Evolutionary conservation across 2,329 filamentous ascomycete genomes (phyloP).

Genomic region (Aspergillus proliferans): DNA sequence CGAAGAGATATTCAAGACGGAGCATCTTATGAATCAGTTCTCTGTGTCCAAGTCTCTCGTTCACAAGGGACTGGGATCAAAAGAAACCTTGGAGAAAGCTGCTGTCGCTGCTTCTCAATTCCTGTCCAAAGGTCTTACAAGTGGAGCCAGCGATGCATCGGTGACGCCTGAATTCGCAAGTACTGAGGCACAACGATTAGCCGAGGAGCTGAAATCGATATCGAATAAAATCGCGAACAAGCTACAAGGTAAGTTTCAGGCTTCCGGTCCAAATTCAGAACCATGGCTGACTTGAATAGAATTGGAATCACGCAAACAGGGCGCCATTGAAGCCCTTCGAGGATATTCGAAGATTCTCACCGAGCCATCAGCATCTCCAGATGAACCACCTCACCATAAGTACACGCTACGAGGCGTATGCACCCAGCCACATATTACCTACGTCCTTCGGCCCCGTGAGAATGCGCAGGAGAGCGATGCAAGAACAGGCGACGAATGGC

Average conservation of each 20-base stretch:
- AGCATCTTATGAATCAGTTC: constrained; percentile 25
- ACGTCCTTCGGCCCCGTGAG: constrained; percentile 43
- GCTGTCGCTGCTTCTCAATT: constrained; percentile 24
- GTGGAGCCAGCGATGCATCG: constrained; percentile 7
- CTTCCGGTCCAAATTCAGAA: too few species aligned
- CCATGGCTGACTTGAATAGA: constrained; percentile 21
- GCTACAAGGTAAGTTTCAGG: constrained; percentile 27
- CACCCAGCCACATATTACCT: constrained; percentile 52
- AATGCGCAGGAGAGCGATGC: constrained; percentile 16
- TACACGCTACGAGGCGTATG: constrained; percentile 56
- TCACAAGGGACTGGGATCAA: constrained; percentile 19
- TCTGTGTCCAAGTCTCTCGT: constrained; percentile 15
- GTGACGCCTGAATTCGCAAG: constrained; percentile 13
- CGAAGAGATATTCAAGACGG: constrained; percentile 27
- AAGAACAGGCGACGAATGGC: constrained; percentile 28
- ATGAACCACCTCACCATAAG: constrained; percentile 38
- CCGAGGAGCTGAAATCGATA: constrained; percentile 29
- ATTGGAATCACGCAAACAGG: constrained; percentile 38
- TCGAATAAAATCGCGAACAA: constrained; percentile 37
- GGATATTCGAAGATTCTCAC: constrained; percentile 43
- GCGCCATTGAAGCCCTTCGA: constrained; percentile 37
- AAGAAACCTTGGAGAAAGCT: constrained; percentile 31
- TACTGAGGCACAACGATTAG: constrained; percentile 23
- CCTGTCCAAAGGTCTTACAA: constrained; percentile 16
- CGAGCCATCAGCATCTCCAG: constrained; percentile 35